Conservation (phyloP, 2,329 filamentous ascomycete genomes). For the Colletotrichum lindemuthianum region DNA sequence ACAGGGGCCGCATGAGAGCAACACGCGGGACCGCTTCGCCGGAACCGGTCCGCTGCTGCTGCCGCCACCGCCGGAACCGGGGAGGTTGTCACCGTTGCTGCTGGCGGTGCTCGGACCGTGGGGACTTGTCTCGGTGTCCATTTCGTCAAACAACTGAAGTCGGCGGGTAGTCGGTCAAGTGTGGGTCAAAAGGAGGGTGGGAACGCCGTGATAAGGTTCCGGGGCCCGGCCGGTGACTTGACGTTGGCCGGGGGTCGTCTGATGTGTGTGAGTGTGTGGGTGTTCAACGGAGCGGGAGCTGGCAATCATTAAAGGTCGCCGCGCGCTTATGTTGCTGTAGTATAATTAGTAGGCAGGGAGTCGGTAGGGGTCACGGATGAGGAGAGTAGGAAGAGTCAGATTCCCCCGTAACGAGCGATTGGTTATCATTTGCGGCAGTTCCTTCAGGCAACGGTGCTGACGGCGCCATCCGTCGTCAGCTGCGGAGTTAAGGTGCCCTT, state of each 20-base stretch:
- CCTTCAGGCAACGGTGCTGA: conserved; percentile 23
- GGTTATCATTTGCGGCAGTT: conserved; percentile 1
- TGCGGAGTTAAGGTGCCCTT: conserved; percentile 18
- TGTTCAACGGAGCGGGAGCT: no score
- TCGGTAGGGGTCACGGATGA: not conserved
- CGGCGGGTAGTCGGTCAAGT: not conserved
- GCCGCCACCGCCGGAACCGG: not conserved
- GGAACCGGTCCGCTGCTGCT: not conserved
- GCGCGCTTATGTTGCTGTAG: no score
- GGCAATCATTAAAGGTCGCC: no score
- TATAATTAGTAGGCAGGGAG: no score
- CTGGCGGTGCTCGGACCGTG: conserved; percentile 1
- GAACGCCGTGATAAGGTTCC: conserved; percentile 6
- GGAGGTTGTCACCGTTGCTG: conserved; percentile 1
- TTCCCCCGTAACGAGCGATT: not conserved
- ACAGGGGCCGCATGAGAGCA: conserved; percentile 64
- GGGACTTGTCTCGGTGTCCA: conserved; percentile 1
- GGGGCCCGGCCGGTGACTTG: not conserved
- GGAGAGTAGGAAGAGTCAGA: not conserved
- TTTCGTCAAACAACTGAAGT: conserved; percentile 2
- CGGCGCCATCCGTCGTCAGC: conserved; percentile 13
- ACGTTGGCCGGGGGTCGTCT: conserved; percentile 9
- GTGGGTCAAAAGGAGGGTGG: not conserved
- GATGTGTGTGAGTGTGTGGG: not conserved
- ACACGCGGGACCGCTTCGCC: conserved; percentile 58